These are phyloP conservation scores for Ustilago loliicola DNA, from an alignment of 1,284 basidiomycete species.

Conservation along the genomic window DNA sequence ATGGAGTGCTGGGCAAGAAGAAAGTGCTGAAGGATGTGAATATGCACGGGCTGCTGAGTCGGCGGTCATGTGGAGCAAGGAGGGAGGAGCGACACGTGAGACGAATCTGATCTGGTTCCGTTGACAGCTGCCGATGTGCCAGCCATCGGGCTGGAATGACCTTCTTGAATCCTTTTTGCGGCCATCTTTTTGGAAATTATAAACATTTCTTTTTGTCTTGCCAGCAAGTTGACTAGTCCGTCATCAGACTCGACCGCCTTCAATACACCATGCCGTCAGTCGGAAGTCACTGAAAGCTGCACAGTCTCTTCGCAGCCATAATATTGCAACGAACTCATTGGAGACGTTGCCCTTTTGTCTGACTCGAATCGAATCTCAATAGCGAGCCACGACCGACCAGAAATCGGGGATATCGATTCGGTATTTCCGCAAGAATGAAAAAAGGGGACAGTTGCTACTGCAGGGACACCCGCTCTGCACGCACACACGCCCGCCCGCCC, in stretches of 20 bases:
- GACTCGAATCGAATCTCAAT: too few relatives aligned
- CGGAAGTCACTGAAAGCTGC: too few relatives aligned
- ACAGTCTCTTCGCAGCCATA: too few relatives aligned
- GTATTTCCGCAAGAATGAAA: background rate
- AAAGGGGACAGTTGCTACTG: too few relatives aligned
- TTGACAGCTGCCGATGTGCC: background rate
- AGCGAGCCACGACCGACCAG: too few relatives aligned
- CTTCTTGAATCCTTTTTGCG: background rate
- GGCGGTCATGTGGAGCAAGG: background rate
- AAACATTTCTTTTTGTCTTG: background rate
- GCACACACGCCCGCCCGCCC: too few relatives aligned
- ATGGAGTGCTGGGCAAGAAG: background rate
- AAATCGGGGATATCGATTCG: background rate
- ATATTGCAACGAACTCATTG: too few relatives aligned
- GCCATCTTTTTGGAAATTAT: background rate
- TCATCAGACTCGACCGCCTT: too few relatives aligned
- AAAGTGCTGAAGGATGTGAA: background rate
- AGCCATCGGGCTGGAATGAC: background rate
- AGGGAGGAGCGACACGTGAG: background rate
- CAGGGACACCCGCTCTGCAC: too few relatives aligned
- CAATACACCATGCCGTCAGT: too few relatives aligned
- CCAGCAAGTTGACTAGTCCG: too few relatives aligned
- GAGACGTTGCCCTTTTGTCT: too few relatives aligned
- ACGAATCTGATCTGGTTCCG: background rate
- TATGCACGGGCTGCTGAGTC: conserved; percentile 1